Evolutionary conservation across 306 rosid genomes (phyloP), one percentile per base, ranked within the genome.

Genomic region (Sophora flavescens): DNA sequence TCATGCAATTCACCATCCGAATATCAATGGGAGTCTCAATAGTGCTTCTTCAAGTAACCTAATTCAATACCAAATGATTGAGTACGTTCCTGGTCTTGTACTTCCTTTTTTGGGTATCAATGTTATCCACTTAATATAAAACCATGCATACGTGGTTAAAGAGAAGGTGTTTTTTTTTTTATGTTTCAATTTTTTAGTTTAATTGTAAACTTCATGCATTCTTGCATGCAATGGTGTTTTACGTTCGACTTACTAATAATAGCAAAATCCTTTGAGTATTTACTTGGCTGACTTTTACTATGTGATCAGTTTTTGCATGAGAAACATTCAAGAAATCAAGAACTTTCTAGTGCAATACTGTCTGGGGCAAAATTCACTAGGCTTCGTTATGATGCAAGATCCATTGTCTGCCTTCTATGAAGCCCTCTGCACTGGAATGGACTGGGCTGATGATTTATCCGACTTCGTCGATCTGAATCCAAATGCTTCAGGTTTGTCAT

Each of bases 401-500:
- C 90, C 96, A 0, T 14, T 91, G 26, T 59, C 91, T 51, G 12
- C 74, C 2, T 87, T 77, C 70, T 93, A 91, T 53, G 97, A 91
- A 42, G 85, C 91, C 67, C 57, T 91, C 51, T 84, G 91, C 72
- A 77, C 78, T 53, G 97, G 98, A 57, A 4, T 91, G 42, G 90
- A 84, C 16, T 86, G 90, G 90, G 62, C 68, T 39, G 89, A 68
- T 0, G 74, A 82, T 44, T 2, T 74, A n/a, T 39, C 84, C 8
- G 86, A 78, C 39, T 35, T 53, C 15, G 4, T 32, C 47, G 59
- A 70, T 28, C 13, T 4, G 10, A 79, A 38, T 52, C 76, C 53
- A 44, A n/a, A 42, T 16, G 53, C 16, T 78, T 68, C 76, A 68
- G 88, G 88, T 78, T 68, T 17, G 26, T 74, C 32, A 39, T 54